These are phyloP conservation scores for Mycena indigotica DNA, from an alignment of 768 basidiomycete species.

Conservation along the genomic window DNA sequence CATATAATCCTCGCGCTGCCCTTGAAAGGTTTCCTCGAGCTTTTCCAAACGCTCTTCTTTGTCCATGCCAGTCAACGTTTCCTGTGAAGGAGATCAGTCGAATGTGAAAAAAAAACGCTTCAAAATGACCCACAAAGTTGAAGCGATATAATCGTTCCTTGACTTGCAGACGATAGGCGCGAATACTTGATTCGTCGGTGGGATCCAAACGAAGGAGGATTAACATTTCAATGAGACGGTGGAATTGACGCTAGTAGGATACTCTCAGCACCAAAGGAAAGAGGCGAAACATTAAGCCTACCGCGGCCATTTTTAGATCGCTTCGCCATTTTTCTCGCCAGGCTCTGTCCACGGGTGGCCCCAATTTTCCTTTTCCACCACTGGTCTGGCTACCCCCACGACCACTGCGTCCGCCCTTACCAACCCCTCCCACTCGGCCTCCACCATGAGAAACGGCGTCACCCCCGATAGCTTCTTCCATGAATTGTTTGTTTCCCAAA, in stretches of 20 bases:
- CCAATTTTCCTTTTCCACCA: constrained; percentile 57
- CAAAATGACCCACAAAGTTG: constrained; percentile 73
- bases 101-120: constrained; percentile 3
- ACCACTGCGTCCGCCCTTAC: constrained; percentile 33
- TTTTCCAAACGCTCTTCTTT: constrained; percentile 86
- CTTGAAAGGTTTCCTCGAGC: constrained; percentile 90
- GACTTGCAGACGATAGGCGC: constrained; percentile 83
- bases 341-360: constrained; percentile 72
- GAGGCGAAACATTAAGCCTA: constrained; percentile 42
- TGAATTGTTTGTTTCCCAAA: constrained; percentile 61
- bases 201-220: constrained; percentile 72
- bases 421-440: constrained; percentile 49
- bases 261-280: constrained; percentile 4
- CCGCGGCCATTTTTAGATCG: constrained; percentile 88
- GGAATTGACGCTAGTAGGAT: constrained; percentile 80
- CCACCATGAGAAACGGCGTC: constrained; percentile 50
- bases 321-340: constrained; percentile 83
- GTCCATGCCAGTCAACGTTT: constrained; percentile 85
- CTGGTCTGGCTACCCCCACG: constrained; percentile 22
- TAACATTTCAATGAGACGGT: constrained; percentile 90
- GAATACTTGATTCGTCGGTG: constrained; percentile 52
- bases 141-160: constrained; percentile 95
- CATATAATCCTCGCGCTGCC: constrained; percentile 81
- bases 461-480: constrained; percentile 67
- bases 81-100: constrained; percentile 47